A percentile compares a stretch with the other conserved stretches of the same genome.
These are phyloP conservation scores for Aspergillus caelatus DNA, from an alignment of 2,329 filamentous ascomycete genomes.

Conservation along the genomic window DNA sequence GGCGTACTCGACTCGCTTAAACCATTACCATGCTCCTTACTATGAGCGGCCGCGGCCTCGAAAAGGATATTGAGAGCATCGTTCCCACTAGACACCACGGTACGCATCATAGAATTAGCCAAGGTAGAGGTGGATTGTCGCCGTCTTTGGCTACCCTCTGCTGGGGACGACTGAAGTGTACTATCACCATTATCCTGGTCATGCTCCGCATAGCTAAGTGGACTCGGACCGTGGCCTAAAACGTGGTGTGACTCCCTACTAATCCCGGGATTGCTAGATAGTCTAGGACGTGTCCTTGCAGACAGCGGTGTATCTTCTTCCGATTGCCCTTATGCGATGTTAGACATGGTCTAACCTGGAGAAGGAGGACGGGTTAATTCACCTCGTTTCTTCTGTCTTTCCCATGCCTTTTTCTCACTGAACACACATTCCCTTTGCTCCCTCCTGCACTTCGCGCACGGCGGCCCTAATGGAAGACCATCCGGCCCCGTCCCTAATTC, in stretches of 20 bases:
- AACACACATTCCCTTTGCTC: slow-evolving; percentile 56
- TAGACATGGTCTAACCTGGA: neutral
- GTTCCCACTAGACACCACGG: slow-evolving; percentile 56
- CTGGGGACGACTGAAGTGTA: slow-evolving; percentile 7
- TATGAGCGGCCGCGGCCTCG: slow-evolving; percentile 49
- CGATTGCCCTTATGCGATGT: slow-evolving; percentile 11
- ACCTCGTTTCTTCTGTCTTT: slow-evolving; percentile 40
- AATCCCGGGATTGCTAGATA: slow-evolving; percentile 8
- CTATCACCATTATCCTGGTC: slow-evolving; percentile 2
- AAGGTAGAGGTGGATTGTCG: slow-evolving; percentile 34
- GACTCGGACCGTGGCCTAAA: slow-evolving; percentile 3
- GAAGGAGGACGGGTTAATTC: slow-evolving; percentile 13
- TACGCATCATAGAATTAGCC: slow-evolving; percentile 44
- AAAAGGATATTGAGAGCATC: slow-evolving; percentile 58
- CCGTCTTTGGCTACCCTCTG: slow-evolving; percentile 16
- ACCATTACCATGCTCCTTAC: slow-evolving; percentile 42
- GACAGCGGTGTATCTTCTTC: slow-evolving; percentile 12
- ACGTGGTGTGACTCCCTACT: slow-evolving; percentile 6
- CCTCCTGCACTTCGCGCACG: slow-evolving; percentile 54
- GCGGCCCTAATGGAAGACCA: slow-evolving; percentile 41
- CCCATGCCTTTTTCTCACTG: slow-evolving; percentile 46
- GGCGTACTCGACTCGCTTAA: slow-evolving; percentile 30
- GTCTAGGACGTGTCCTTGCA: slow-evolving; percentile 10
- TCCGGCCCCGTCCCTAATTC: slow-evolving; percentile 47
- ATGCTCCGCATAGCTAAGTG: slow-evolving; percentile 5